Base-by-base conservation (phyloP, 139 green algal genomes). In the Chlorella vulgaris region DNA sequence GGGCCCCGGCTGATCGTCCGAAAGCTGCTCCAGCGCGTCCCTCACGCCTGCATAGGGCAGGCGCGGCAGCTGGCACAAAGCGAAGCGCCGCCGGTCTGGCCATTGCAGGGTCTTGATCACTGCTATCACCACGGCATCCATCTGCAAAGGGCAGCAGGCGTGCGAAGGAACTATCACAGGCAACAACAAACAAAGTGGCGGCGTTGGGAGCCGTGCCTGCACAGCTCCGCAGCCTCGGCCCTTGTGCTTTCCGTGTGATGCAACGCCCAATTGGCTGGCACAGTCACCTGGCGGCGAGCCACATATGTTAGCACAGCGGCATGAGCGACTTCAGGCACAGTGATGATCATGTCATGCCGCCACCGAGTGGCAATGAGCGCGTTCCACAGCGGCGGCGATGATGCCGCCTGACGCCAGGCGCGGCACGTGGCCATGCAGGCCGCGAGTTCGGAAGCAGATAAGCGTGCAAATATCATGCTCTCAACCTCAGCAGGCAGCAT, bases 341-440 rank as follows among this genome's bases (percentile, higher is more conserved):
- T n/a, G n/a, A n/a, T n/a, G n/a, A n/a, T n/a, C n/a, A n/a, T n/a
- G n/a, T n/a, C 51, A 15, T 36, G 38, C 8, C 28, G 51, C 73
- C 73, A 79, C 0, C 73, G 73, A 3, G 24, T 33, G 19, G n/a
- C 15, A 28, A 26, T 33, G 6, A 47, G 29, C 10, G 5, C 53
- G 21, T 21, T 19, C 73, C 73, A 79, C 21, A 79, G 73, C 73
- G 39, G 21, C 0, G 73, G 73, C 5, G 73, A 38, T 42, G 74
- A 55, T 22, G 39, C 74, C 1, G 74, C 40, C n/a, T 28, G 5
- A 1, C 58, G 74, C 74, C 58, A 80, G 13, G 74, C 58, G 28
- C 58, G 74, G 58, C 74, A 71, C 22, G 74, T 80, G 28, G 74
- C 74, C 74, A 80, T 35, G 58, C 74, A 80, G 15, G 74, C 28